Base-by-base conservation (phyloP, 208 protist species). In the Trichomonas gallinae region DNA sequence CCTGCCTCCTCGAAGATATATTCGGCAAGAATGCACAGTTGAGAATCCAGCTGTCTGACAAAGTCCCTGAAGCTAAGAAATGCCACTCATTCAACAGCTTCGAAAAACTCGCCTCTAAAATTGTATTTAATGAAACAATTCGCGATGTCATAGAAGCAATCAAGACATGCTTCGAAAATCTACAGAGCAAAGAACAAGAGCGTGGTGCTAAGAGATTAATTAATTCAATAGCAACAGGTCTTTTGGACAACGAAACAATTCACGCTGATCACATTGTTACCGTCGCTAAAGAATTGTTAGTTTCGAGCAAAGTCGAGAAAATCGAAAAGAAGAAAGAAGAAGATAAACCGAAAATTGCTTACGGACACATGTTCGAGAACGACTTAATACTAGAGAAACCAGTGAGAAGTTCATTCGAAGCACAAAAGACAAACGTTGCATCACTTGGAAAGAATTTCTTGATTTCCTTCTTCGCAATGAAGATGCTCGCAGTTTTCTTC, bases 161-260 rank as follows among this genome's bases (percentile, higher is more conserved):
- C 10, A 42, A 48, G 44, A 51, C 36, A 34, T 10, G 44, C n/a
- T 93, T 93, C 15, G 44, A 93, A 6, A 38, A 23, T 26, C 46
- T 93, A 48, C 40, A 40, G 38, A 38, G 40, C 44, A 58, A 17
- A 34, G 87, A 93, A 51, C 87, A 93, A 93, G 23, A 42, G 13
- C 44, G 44, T 36, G 87, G 87, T 6, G 87, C 87, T 38, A 93
- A 51, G 44, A 48, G 15, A 48, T 38, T 93, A 34, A 93, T 93
- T 4, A 34, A 11, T n/a, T 51, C 21, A 0, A 34, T 93, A 0
- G 6, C 23, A 17, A 34, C 42, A 38, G 87, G 87, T 40, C 45
- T 93, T 93, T 9, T 93, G 10, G 87, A 93, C 1, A 93, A 93
- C 45, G 87, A 93, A 93, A 58, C 87, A 42, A 44, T 93, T 51